Percentiles rank a stretch among this genome's conserved stretches.
These are phyloP conservation scores for Cerrena zonata DNA, from an alignment of 1,284 basidiomycete species.

Conservation along the genomic window DNA sequence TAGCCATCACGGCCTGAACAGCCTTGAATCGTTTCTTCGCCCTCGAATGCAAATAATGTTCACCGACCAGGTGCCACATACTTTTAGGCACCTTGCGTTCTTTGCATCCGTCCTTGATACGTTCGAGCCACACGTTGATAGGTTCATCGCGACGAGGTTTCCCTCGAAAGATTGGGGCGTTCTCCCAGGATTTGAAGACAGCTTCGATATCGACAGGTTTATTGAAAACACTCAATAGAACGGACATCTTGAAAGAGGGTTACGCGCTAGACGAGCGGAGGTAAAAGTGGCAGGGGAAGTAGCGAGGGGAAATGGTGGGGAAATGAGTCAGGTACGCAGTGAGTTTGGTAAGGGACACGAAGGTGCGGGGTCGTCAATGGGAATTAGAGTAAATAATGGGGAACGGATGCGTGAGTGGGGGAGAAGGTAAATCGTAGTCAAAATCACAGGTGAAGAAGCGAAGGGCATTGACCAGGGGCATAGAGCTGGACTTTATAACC, in stretches of 20 bases:
- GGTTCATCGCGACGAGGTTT: slow-evolving; percentile 59
- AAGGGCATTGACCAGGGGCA: too few species aligned
- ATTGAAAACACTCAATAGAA: background rate
- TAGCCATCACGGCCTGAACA: slow-evolving; percentile 62
- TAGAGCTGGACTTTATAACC: too few species aligned
- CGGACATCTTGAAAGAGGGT: background rate
- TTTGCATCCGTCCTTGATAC: slow-evolving; percentile 61
- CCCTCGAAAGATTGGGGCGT: slow-evolving; percentile 54
- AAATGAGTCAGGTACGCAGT: background rate
- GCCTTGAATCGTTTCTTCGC: slow-evolving; percentile 62
- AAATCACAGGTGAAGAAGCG: too few species aligned
- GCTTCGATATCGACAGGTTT: background rate
- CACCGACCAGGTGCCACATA: slow-evolving; percentile 72
- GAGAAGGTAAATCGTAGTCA: too few species aligned
- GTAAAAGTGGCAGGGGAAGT: background rate
- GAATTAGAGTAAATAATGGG: background rate
- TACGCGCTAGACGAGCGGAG: too few species aligned
- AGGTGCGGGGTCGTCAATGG: background rate
- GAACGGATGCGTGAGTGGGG: too few species aligned
- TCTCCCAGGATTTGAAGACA: background rate
- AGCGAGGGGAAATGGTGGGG: too few species aligned
- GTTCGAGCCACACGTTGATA: slow-evolving; percentile 63
- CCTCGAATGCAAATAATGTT: slow-evolving; percentile 61
- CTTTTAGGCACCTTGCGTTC: slow-evolving; percentile 66
- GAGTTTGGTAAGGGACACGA: background rate